phyloP scores from a whole-genome alignment of 1,284 basidiomycete genomes.

The Coniferiporia sulphurascens region DNA sequence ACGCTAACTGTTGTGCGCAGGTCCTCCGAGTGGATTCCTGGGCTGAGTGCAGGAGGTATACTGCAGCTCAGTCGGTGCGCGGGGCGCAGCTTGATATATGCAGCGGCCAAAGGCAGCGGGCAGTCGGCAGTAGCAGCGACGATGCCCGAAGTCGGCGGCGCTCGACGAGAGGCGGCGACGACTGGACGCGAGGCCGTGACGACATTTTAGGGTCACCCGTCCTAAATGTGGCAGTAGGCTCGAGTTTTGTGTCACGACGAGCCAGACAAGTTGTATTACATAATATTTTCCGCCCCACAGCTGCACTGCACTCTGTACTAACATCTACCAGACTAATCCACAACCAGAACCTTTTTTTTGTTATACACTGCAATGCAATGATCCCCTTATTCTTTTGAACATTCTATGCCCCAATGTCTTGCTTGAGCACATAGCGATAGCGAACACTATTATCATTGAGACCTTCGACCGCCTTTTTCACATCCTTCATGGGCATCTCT shows the following conservation, averaged over 20 bases:
- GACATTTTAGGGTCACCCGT: neutral
- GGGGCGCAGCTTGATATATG: neutral
- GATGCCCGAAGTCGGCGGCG: neutral
- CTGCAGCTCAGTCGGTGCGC: neutral
- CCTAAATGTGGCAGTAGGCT: neutral
- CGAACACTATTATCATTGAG: slow-evolving; percentile 48
- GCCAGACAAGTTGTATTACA: too few species aligned
- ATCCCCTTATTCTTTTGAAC: neutral
- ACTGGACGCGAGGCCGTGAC: neutral
- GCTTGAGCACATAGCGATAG: slow-evolving; percentile 47
- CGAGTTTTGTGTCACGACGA: neutral
- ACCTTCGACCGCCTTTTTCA: slow-evolving; percentile 47
- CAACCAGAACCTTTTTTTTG: too few species aligned
- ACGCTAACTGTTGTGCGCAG: neutral
- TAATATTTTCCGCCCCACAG: too few species aligned
- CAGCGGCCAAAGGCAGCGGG: neutral
- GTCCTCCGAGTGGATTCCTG: neutral
- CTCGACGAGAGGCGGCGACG: neutral
- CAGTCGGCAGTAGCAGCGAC: neutral
- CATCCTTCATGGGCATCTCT: slow-evolving; percentile 55
- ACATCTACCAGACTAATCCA: too few species aligned
- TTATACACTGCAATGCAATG: too few species aligned
- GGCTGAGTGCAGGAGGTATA: neutral
- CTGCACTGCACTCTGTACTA: too few species aligned
- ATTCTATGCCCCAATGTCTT: slow-evolving; percentile 25